Evolutionary conservation across 305 asterid genomes (phyloP).

Genomic region (Fraxinus baroniana): DNA sequence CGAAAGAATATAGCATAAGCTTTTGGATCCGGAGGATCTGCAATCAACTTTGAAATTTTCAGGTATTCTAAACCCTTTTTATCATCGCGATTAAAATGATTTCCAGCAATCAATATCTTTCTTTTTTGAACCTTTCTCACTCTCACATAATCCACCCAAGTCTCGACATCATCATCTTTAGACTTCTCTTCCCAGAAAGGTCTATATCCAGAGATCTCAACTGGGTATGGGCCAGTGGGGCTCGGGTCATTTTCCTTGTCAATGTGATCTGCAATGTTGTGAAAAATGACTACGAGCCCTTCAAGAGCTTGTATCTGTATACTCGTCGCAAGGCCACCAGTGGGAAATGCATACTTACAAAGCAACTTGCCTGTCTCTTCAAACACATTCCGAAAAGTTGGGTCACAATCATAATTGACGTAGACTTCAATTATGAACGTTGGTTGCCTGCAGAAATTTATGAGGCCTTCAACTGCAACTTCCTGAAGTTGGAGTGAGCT

Average conservation of each 20-base stretch:
- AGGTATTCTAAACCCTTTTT: slow-evolving; percentile 79
- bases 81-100: slow-evolving; percentile 73
- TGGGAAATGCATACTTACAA: slow-evolving; percentile 84
- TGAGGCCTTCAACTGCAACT: slow-evolving; percentile 77
- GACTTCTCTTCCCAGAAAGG: slow-evolving; percentile 85
- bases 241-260: slow-evolving; percentile 66
- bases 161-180: slow-evolving; percentile 42
- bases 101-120: slow-evolving; percentile 72
- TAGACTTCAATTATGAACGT: slow-evolving; percentile 63
- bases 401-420: slow-evolving; percentile 81
- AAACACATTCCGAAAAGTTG: slow-evolving; percentile 64
- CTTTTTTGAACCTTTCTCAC: slow-evolving; percentile 70
- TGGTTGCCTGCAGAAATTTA: slow-evolving; percentile 83
- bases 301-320: slow-evolving; percentile 84
- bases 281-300: slow-evolving; percentile 65
- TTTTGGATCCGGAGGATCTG: slow-evolving; percentile 75
- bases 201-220: slow-evolving; percentile 53
- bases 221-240: slow-evolving; percentile 64
- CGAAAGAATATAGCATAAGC: slow-evolving; percentile 72
- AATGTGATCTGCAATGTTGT: slow-evolving; percentile 70
- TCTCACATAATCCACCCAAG: slow-evolving; percentile 68
- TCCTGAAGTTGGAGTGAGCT: slow-evolving; percentile 68
- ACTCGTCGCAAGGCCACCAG: slow-evolving; percentile 40
- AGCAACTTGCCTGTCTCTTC: slow-evolving; percentile 75
- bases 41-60: slow-evolving; percentile 48